Evolutionary conservation across 805 yeast species (phyloP), one percentile per base, ranked within the genome.

Genomic region (Candida sakaeoensis): DNA sequence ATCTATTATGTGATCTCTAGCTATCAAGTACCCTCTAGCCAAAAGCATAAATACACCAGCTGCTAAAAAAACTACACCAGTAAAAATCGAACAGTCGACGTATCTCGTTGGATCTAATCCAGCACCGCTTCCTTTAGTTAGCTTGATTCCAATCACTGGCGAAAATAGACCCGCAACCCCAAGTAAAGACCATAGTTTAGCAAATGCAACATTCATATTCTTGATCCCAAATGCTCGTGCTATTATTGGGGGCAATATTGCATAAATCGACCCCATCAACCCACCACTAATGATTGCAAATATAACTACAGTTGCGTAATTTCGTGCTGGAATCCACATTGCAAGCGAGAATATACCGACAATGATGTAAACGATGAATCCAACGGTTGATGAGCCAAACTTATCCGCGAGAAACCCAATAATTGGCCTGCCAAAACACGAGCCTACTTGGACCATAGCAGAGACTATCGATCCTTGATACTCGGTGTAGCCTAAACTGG

Each of bases 261-360:
- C 74, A 74, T 79, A 81, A 31, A 80, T 61, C 8, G 78, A 63
- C 2, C 87, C 87, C 82, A 80, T 80, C 23, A 74, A 38, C 0
- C 68, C 60, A 26, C 88, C 88, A 47, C 61, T 67, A 4, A 80
- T 44, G 12, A 80, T 23, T 1, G 77, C 76, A 51, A 79, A 75
- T 0, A 61, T 70, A 5, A 79, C 50, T 1, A 79, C 75, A 1
- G 82, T 75, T 1, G 82, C 81, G 43, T 58, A 70, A 49, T 76
- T 79, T 42, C 75, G 61, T 12, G 79, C 74, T 2, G 84, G 82
- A 19, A 57, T 48, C 61, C 70, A 65, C 60, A 65, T 61, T 1
- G 64, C 70, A 29, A 64, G 55, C 26, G 54, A 51, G 13, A 63
- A 54, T 5, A 64, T 50, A 3, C 59, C 60, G 7, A 55, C 47